phyloP scores from a whole-genome alignment of 495 filamentous ascomycete genomes.

The Aspergillus asperescens region DNA sequence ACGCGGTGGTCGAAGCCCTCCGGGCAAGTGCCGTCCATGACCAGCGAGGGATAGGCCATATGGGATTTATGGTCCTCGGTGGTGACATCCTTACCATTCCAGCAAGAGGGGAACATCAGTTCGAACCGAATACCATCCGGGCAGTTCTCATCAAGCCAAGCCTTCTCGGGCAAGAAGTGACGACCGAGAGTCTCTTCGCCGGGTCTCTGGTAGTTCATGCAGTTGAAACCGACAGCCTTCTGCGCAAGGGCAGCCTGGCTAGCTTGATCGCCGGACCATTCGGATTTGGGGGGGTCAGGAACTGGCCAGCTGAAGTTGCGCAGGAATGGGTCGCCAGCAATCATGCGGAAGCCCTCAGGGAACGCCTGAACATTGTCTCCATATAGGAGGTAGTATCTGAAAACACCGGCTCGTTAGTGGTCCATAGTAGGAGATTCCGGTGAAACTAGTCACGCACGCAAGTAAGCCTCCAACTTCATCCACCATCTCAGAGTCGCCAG shows the following conservation, averaged over 20 bases:
- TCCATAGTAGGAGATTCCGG: not conserved
- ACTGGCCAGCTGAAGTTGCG: constrained; percentile 69
- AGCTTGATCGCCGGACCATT: constrained; percentile 55
- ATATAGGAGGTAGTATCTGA: constrained; percentile 70
- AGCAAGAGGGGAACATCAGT: constrained; percentile 88
- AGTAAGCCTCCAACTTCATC: constrained; percentile 54
- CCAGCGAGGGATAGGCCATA: constrained; percentile 69
- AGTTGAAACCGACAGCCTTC: constrained; percentile 89
- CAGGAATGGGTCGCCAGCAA: constrained; percentile 65
- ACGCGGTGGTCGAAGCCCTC: constrained; percentile 62
- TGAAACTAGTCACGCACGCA: constrained; percentile 33
- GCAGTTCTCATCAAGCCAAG: constrained; percentile 70
- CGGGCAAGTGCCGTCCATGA: constrained; percentile 75
- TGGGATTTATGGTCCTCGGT: constrained; percentile 61
- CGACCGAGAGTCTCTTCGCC: constrained; percentile 71
- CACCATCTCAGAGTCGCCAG: constrained; percentile 53
- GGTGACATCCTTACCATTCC: constrained; percentile 68
- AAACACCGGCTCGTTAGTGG: not conserved
- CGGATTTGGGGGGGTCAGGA: constrained; percentile 67
- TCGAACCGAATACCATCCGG: constrained; percentile 72
- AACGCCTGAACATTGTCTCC: constrained; percentile 65
- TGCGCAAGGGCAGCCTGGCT: constrained; percentile 65
- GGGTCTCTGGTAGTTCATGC: constrained; percentile 61
- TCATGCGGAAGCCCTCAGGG: constrained; percentile 75
- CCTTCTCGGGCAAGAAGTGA: constrained; percentile 75